Conservation (phyloP, 129 eudicot genomes). For the Silybum marianum region DNA sequence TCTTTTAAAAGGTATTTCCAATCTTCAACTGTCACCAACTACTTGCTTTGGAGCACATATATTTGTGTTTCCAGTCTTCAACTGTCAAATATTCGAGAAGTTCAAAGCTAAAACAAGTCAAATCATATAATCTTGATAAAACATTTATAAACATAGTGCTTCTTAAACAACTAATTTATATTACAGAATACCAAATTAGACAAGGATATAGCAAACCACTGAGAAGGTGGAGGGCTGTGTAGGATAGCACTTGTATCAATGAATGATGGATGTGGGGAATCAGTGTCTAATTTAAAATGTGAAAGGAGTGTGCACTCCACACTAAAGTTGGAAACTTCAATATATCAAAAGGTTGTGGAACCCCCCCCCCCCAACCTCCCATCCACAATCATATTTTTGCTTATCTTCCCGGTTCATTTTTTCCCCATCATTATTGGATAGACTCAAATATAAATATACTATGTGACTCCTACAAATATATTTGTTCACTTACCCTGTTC, state of each 20-base stretch:
- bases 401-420: background rate
- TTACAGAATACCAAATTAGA: slow-evolving; percentile 19
- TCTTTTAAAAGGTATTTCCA: background rate
- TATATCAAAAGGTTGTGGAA: slow-evolving; percentile 14
- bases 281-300: background rate
- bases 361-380: background rate
- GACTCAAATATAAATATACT: background rate
- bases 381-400: background rate
- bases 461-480: background rate
- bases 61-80: background rate
- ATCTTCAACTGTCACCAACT: background rate
- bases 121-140: background rate
- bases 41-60: background rate
- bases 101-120: background rate
- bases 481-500: background rate
- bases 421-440: background rate
- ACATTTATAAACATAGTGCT: background rate
- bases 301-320: slow-evolving; percentile 32
- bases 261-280: slow-evolving; percentile 11
- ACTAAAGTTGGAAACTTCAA: slow-evolving; percentile 15
- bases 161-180: background rate
- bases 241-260: slow-evolving; percentile 35
- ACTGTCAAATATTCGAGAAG: background rate
- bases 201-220: slow-evolving; percentile 12
- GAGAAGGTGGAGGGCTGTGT: slow-evolving; percentile 34